phyloP scores from a whole-genome alignment of 257 asterid genomes.

The Solanum clarkiae region DNA sequence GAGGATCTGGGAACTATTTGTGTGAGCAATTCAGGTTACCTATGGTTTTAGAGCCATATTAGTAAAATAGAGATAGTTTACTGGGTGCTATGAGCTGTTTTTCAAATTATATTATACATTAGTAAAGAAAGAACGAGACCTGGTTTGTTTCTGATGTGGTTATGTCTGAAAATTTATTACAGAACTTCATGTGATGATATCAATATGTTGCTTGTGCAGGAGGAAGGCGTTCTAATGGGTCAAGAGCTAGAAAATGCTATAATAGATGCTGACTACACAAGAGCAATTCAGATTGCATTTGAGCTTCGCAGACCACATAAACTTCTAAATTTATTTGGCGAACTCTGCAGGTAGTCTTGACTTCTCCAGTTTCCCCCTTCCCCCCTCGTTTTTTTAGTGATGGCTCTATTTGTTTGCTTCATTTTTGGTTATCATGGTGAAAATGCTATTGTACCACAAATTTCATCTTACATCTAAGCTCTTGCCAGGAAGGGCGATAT shows the following conservation, averaged over 20 bases:
- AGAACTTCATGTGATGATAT: background rate
- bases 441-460: background rate
- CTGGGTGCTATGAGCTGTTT: background rate
- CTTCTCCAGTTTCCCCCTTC: background rate
- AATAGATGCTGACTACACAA: slow-evolving; percentile 56
- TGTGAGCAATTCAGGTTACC: background rate
- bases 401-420: background rate
- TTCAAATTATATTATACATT: background rate
- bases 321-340: slow-evolving; percentile 39
- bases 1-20: background rate
- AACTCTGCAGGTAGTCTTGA: slow-evolving; percentile 54
- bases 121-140: background rate
- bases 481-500: slow-evolving; percentile 44
- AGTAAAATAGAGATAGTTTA: background rate
- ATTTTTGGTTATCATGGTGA: background rate
- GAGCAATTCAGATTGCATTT: slow-evolving; percentile 80
- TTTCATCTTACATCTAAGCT: slow-evolving; percentile 2
- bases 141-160: background rate
- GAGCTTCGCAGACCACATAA: slow-evolving; percentile 88
- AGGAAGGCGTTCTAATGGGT: slow-evolving; percentile 71
- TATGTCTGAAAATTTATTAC: background rate
- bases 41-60: background rate
- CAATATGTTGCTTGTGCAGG: slow-evolving; percentile 42
- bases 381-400: background rate
- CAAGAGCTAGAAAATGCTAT: slow-evolving; percentile 94